Conservation (phyloP, 2,329 filamentous ascomycete genomes). For the Xylariomycetidae sp. region DNA sequence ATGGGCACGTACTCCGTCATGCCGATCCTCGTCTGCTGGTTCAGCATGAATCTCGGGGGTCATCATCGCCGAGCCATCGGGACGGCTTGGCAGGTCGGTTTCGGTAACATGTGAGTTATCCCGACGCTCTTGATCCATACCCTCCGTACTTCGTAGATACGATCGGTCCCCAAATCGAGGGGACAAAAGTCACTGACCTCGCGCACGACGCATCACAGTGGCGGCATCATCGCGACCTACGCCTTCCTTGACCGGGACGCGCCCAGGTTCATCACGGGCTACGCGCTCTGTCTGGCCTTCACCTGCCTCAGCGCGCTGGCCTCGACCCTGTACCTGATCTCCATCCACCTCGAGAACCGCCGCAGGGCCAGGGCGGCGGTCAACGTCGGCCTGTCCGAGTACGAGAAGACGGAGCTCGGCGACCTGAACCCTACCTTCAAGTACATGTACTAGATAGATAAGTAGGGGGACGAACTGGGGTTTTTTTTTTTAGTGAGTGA, state of each 20-base stretch:
- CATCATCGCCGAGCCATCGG: slow-evolving; percentile 67
- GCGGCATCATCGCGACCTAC: slow-evolving; percentile 74
- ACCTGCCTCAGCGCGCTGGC: slow-evolving; percentile 60
- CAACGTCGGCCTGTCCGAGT: slow-evolving; percentile 51
- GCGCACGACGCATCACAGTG: slow-evolving; percentile 24
- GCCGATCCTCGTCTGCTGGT: slow-evolving; percentile 83
- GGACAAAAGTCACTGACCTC: background rate
- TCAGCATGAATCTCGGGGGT: slow-evolving; percentile 72
- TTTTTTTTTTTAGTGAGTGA: background rate
- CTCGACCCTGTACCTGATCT: slow-evolving; percentile 55
- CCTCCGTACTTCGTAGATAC: background rate
- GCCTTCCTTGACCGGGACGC: slow-evolving; percentile 62
- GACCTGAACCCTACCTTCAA: slow-evolving; percentile 52
- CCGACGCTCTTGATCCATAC: background rate
- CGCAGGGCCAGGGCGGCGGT: slow-evolving; percentile 42
- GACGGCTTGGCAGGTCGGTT: slow-evolving; percentile 72
- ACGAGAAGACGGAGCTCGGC: slow-evolving; percentile 55
- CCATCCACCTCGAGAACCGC: slow-evolving; percentile 57
- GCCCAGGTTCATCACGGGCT: slow-evolving; percentile 66
- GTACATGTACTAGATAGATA: slow-evolving; percentile 45
- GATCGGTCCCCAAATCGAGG: background rate
- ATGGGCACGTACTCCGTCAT: slow-evolving; percentile 82
- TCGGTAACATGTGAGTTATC: slow-evolving; percentile 58
- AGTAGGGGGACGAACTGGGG: background rate
- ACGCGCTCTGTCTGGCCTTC: slow-evolving; percentile 73